A percentile compares a stretch with the other conserved stretches of the same genome.
phyloP scores from a whole-genome alignment of 208 protist species.

The Porcisia deanei region DNA sequence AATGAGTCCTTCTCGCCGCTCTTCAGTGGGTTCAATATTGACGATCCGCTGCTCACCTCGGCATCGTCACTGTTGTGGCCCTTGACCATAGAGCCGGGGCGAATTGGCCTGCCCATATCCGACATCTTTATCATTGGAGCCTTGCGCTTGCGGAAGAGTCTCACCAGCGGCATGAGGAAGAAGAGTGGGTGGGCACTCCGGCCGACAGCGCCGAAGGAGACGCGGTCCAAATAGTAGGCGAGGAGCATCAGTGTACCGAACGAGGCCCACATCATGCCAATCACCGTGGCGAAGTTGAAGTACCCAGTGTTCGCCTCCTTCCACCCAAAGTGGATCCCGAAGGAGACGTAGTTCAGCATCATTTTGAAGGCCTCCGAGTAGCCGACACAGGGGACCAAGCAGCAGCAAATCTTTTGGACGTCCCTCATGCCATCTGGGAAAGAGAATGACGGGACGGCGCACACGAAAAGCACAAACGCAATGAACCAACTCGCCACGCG shows the following conservation, averaged over 20 bases:
- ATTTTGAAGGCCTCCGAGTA: constrained; percentile 51
- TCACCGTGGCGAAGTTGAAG: constrained; percentile 50
- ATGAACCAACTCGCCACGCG: constrained; percentile 63
- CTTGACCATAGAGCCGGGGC: constrained; percentile 26
- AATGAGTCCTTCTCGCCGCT: constrained; percentile 1
- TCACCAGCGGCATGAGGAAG: constrained; percentile 55
- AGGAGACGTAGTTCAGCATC: constrained; percentile 59
- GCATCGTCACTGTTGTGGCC: constrained; percentile 1
- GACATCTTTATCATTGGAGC: constrained; percentile 32
- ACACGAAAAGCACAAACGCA: constrained; percentile 72
- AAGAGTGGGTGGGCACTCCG: constrained; percentile 66
- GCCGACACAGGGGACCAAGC: constrained; percentile 64
- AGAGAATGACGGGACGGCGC: constrained; percentile 62
- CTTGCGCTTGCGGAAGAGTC: constrained; percentile 39
- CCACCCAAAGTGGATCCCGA: constrained; percentile 46
- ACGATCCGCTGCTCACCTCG: constrained; percentile 4
- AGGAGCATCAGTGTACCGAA: constrained; percentile 68
- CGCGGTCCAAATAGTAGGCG: constrained; percentile 83
- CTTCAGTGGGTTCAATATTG: constrained; percentile 16
- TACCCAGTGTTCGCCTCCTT: constrained; percentile 31
- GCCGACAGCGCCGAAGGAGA: constrained; percentile 68
- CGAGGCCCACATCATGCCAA: constrained; percentile 83
- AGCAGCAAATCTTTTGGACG: constrained; percentile 41
- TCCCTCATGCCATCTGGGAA: constrained; percentile 60
- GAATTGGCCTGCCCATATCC: constrained; percentile 30